phyloP scores from a whole-genome alignment of 1,139 yeast species.

The Hansenula sp. region DNA sequence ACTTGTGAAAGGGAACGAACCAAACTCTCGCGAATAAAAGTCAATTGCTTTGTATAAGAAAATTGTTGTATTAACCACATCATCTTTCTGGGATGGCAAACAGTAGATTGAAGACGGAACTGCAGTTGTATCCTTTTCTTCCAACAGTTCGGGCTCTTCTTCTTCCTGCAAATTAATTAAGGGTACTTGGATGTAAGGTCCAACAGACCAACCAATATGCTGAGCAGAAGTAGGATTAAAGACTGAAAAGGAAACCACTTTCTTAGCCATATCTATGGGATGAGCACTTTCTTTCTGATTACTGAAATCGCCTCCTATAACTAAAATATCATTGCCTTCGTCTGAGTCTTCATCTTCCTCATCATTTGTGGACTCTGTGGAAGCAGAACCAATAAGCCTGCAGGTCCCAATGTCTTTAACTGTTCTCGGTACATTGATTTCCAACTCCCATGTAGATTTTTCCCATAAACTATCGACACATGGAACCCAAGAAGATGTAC shows the following conservation, averaged over 20 bases:
- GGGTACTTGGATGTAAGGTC: conserved; percentile 67
- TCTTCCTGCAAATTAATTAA: conserved; percentile 31
- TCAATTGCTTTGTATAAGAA: conserved; percentile 78
- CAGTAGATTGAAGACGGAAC: conserved; percentile 29
- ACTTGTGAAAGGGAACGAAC: conserved; percentile 87
- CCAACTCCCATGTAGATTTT: conserved; percentile 88
- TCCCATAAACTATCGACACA: conserved; percentile 90
- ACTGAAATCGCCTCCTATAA: conserved; percentile 72
- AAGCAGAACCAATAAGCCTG: conserved; percentile 34
- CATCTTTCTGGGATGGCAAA: conserved; percentile 19
- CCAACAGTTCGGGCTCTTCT: conserved; percentile 37
- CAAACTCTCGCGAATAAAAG: conserved; percentile 81
- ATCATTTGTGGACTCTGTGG: conserved; percentile 27
- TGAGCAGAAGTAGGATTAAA: conserved; percentile 90
- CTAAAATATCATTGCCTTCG: conserved; percentile 49
- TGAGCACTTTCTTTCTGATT: conserved; percentile 49
- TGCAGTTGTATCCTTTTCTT: conserved; percentile 29
- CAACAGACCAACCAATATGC: conserved; percentile 95
- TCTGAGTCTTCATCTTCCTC: conserved; percentile 41
- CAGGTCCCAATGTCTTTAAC: conserved; percentile 64
- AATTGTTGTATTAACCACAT: conserved; percentile 69
- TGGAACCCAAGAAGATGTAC: conserved; percentile 96
- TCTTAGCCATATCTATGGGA: conserved; percentile 63
- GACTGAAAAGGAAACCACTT: conserved; percentile 73
- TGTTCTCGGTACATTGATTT: conserved; percentile 76